These are phyloP conservation scores for Ceriops zippeliana DNA, from an alignment of 345 rosid species.

Conservation along the genomic window DNA sequence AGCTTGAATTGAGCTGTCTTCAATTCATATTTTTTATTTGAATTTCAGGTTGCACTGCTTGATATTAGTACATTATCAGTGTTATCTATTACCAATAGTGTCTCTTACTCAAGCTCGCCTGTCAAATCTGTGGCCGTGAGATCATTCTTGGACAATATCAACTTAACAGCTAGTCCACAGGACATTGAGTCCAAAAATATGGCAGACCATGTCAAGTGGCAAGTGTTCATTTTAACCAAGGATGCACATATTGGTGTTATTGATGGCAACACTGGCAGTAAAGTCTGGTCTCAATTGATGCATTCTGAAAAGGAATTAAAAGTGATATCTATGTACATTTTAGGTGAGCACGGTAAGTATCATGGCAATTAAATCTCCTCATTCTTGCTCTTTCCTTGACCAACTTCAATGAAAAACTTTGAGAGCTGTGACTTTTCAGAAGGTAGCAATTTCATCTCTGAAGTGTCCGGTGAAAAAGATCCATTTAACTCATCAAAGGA, in stretches of 20 bases:
- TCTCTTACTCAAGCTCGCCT: constrained; percentile 48
- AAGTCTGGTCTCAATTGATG: constrained; percentile 36
- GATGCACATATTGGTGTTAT: constrained; percentile 54
- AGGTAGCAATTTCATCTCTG: constrained; percentile 32
- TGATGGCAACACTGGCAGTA: constrained; percentile 53
- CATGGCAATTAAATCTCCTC: constrained; percentile 5
- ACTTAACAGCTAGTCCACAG: constrained; percentile 26
- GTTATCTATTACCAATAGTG: constrained; percentile 54
- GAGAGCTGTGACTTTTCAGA: constrained; percentile 42
- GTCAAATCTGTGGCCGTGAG: constrained; percentile 50
- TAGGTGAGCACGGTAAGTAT: constrained; percentile 49
- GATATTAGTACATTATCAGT: constrained; percentile 54
- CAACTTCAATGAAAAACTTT: constrained; percentile 7
- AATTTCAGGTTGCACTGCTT: constrained; percentile 79
- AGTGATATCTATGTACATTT: constrained; percentile 56
- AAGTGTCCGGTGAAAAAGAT: constrained; percentile 27
- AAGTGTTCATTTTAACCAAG: constrained; percentile 52
- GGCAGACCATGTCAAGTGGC: constrained; percentile 33
- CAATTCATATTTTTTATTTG: neutral
- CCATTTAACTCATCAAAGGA: constrained; percentile 23
- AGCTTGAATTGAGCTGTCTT: neutral
- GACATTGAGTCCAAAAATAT: constrained; percentile 27
- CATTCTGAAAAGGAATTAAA: constrained; percentile 38
- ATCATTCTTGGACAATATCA: constrained; percentile 32
- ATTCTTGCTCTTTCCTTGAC: too few relatives aligned